Evolutionary conservation across 1,284 basidiomycete species (phyloP).

Genomic region (Xanthoconium separans): DNA sequence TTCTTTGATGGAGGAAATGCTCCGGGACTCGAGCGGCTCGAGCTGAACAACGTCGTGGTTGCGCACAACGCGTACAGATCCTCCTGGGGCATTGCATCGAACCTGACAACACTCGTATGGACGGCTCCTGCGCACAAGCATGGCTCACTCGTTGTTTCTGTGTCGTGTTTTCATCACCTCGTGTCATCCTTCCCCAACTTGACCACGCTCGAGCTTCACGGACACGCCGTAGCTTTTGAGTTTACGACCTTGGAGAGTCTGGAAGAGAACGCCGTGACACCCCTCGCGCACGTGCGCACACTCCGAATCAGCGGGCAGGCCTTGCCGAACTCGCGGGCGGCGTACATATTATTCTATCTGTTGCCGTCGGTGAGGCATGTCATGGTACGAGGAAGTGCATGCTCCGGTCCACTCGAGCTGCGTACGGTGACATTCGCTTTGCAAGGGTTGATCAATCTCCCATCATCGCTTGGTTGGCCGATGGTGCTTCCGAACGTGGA

Average conservation of each 20-base stretch:
- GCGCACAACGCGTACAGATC: constrained; percentile 6
- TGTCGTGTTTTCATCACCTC: constrained; percentile 18
- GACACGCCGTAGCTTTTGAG: constrained; percentile 14
- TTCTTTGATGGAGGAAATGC: constrained; percentile 23
- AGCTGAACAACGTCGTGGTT: constrained; percentile 21
- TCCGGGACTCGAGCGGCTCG: constrained; percentile 13
- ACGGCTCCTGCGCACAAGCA: constrained; percentile 10
- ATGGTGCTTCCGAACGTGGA: constrained; percentile 12
- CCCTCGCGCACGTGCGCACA: constrained; percentile 16
- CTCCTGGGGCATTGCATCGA: constrained; percentile 12
- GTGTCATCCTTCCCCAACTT: constrained; percentile 23
- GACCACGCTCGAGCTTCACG: constrained; percentile 18
- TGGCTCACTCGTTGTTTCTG: constrained; percentile 15
- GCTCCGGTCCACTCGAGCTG: constrained; percentile 8
- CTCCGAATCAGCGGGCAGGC: constrained; percentile 13
- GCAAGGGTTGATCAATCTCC: constrained; percentile 14
- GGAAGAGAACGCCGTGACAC: constrained; percentile 1
- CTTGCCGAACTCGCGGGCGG: constrained; percentile 12
- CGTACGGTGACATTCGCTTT: constrained; percentile 16
- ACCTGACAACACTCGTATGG: constrained; percentile 26
- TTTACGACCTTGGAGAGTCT: constrained; percentile 4
- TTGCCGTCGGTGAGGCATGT: constrained; percentile 15
- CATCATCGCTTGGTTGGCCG: constrained; percentile 4
- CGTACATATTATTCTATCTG: constrained; percentile 19
- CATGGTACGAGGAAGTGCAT: constrained; percentile 14